Conservation (phyloP, 306 rosid genomes). For the Lathyrus aphaca region DNA sequence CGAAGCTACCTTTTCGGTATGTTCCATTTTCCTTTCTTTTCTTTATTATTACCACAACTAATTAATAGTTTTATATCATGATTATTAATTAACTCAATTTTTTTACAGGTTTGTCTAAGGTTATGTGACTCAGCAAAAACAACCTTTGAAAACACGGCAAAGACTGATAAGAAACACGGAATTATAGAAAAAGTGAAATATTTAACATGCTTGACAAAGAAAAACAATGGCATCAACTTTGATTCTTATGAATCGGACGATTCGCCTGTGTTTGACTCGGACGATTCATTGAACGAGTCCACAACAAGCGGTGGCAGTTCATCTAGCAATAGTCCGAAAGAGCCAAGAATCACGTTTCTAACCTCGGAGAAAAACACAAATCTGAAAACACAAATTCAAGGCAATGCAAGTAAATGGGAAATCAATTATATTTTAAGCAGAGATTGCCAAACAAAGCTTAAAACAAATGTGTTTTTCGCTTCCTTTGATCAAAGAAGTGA, state of each 20-base stretch:
- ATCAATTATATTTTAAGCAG: slow-evolving; percentile 55
- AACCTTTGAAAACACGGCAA: slow-evolving; percentile 32
- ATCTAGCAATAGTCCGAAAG: slow-evolving; percentile 10
- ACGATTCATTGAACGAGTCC: slow-evolving; percentile 41
- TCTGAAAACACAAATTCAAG: slow-evolving; percentile 32
- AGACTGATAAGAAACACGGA: slow-evolving; percentile 37
- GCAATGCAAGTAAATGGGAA: slow-evolving; percentile 47
- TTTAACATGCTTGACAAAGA: slow-evolving; percentile 43
- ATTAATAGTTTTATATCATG: too few relatives aligned
- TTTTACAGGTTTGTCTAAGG: slow-evolving; percentile 53
- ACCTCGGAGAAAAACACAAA: background rate
- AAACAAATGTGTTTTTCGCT: slow-evolving; percentile 64
- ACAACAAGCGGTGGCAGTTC: slow-evolving; percentile 39
- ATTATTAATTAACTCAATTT: slow-evolving; percentile 1
- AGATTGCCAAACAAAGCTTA: slow-evolving; percentile 64
- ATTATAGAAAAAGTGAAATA: slow-evolving; percentile 34
- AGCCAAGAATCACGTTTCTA: slow-evolving; percentile 7
- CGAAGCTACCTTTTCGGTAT: slow-evolving; percentile 66
- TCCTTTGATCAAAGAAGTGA: slow-evolving; percentile 79
- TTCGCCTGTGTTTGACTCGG: slow-evolving; percentile 47
- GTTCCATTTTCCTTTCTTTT: slow-evolving; percentile 4
- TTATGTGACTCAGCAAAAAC: slow-evolving; percentile 31
- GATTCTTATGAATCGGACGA: slow-evolving; percentile 45
- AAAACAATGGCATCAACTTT: slow-evolving; percentile 29
- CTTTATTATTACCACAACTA: background rate